These are phyloP conservation scores for Clitopilus passeckerianus DNA, from an alignment of 768 basidiomycete genomes.

Conservation along the genomic window DNA sequence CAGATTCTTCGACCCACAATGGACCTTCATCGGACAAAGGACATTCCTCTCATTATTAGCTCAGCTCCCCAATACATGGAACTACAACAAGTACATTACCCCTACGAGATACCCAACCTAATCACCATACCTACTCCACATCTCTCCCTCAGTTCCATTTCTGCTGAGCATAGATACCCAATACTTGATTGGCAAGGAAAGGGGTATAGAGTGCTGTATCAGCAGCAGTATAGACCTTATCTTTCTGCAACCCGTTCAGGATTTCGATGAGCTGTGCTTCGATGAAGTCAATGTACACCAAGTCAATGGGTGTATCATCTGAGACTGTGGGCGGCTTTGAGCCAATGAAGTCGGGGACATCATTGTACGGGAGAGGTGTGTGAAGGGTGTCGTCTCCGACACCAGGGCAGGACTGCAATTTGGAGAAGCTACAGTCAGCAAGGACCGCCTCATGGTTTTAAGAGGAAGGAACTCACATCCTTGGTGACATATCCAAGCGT, in stretches of 20 bases:
- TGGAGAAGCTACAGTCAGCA: not conserved
- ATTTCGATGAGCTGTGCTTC: conserved; percentile 41
- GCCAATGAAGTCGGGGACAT: conserved; percentile 52
- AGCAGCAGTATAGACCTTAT: conserved; percentile 39
- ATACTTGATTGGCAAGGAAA: conserved; percentile 41
- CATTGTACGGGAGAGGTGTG: conserved; percentile 50
- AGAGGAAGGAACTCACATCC: conserved; percentile 39
- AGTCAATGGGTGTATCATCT: conserved; percentile 52
- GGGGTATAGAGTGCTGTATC: conserved; percentile 56
- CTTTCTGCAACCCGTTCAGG: conserved; percentile 51
- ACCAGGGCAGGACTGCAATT: conserved; percentile 57
- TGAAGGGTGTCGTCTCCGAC: conserved; percentile 73
- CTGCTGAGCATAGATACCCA: conserved; percentile 53
- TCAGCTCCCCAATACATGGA: not conserved
- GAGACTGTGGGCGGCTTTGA: conserved; percentile 48
- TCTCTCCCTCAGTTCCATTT: conserved; percentile 30
- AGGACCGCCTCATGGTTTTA: not conserved
- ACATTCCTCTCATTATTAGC: not conserved
- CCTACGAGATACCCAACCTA: not conserved
- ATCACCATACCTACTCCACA: not conserved
- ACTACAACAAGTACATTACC: not conserved
- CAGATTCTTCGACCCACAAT: not conserved
- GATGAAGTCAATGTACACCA: conserved; percentile 76
- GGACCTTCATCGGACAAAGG: not conserved
- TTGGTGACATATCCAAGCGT: conserved; percentile 74